Base-by-base conservation (phyloP, 2,329 filamentous ascomycete species). In the Phyllosticta citribraziliensis region DNA sequence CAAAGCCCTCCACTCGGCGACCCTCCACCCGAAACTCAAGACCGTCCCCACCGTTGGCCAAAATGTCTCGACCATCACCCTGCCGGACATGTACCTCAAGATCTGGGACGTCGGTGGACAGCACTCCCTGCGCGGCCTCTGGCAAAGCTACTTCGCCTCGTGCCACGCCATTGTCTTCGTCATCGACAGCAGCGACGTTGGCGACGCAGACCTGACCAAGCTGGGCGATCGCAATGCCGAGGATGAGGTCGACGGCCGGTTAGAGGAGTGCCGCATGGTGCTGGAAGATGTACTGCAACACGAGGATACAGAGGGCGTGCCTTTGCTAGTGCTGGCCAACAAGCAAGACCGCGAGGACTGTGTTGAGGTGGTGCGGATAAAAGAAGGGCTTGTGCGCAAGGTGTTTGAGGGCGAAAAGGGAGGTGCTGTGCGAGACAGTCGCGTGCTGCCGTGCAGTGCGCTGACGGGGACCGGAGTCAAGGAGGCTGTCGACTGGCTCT, bases 71-170 rank as follows among this genome's bases (percentile, higher is more conserved):
- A 94, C 92, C 55, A 89, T 99, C 72, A 85, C 88, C 22, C 82
- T 97, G 24, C 88, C 91, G 17, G 91, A 96, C 74, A 93, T 97
- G 85, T 97, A 97, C 79, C 82, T 99, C 71, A 96, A 97, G 80
- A 88, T 99, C 69, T 97, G 94, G 94, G 94, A 99, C 72, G 91
- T 99, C 0, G 94, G 94, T 65, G 94, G 94, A 6, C 94, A 99
- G 75, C 86, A 94, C 70, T 88, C 84, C 27, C 83, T 99, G 71
- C 87, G 94, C 64, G 88, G 88, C 65, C 84, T 97, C 33, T 99
- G 94, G 94, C 91, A 96, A 74, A 91, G 87, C 74, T 99, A 99
- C 79, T 99, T 97, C 79, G 82, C 86, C 57, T 89, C 85, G 73
- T 96, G 91, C 70, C 94, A 99, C 74, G 94, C 94, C 66, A 96